These are phyloP conservation scores for Solanum habrochaites DNA, from an alignment of 257 asterid species.

Conservation along the genomic window DNA sequence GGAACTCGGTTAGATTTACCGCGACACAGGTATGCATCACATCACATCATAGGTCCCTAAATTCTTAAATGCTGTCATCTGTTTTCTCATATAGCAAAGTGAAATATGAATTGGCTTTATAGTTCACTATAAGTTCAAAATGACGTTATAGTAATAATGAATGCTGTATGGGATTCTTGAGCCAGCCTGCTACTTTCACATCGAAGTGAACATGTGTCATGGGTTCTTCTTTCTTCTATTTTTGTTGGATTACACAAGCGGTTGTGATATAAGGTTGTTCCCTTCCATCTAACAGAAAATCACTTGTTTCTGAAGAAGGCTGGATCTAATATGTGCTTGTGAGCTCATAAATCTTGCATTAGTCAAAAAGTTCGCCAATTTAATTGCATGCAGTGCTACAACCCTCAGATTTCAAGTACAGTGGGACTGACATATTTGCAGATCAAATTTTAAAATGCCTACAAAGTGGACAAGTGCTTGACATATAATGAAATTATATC, in stretches of 20 bases:
- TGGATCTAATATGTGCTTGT: neutral
- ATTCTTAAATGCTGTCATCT: neutral
- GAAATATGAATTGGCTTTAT: neutral
- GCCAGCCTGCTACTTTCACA: neutral
- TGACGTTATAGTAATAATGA: neutral
- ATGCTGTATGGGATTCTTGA: neutral
- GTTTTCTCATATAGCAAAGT: neutral
- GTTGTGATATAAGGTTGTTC: neutral
- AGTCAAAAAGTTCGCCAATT: neutral
- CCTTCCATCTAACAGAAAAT: neutral
- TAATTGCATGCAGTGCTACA: neutral
- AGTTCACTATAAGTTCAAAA: neutral
- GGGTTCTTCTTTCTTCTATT: neutral
- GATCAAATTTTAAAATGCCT: neutral
- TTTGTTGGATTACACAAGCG: neutral
- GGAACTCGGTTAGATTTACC: constrained; percentile 87
- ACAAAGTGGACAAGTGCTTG: neutral
- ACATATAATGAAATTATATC: neutral
- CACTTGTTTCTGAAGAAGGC: neutral
- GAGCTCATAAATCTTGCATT: neutral
- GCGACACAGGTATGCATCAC: constrained; percentile 67
- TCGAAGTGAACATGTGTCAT: neutral
- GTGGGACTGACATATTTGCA: neutral
- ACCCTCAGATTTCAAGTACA: neutral
- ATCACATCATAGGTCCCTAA: neutral